Percentiles rank a stretch among this genome's conserved stretches.
Conservation (phyloP, 768 basidiomycete genomes). For the Porpolomopsis calyptriformis region DNA sequence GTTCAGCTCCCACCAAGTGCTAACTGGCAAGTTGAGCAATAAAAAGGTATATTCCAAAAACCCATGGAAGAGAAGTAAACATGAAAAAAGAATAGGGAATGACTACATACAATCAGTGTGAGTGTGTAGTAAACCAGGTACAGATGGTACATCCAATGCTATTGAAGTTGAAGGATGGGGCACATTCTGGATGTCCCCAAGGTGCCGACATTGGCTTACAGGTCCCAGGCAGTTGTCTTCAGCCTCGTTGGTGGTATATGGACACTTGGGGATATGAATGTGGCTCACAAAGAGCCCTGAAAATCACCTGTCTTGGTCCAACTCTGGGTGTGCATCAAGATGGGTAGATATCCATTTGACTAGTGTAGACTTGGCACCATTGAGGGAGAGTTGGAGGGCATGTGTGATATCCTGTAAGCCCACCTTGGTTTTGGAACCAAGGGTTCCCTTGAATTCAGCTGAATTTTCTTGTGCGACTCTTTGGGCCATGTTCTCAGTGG, state of each 20-base stretch:
- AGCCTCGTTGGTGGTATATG: neutral
- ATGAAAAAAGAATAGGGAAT: too few relatives aligned
- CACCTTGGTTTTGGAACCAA: slow-evolving; percentile 5
- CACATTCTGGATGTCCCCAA: neutral
- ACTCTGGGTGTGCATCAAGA: slow-evolving; percentile 6
- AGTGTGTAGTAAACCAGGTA: too few relatives aligned
- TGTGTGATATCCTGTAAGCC: slow-evolving; percentile 10
- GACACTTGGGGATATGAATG: neutral
- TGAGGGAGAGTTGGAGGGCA: slow-evolving; percentile 2
- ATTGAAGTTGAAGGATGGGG: too few relatives aligned
- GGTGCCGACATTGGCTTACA: neutral
- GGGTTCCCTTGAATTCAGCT: slow-evolving; percentile 7
- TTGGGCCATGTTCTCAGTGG: neutral
- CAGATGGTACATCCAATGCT: too few relatives aligned
- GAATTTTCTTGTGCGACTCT: neutral
- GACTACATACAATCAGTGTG: too few relatives aligned
- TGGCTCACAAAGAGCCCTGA: slow-evolving; percentile 7
- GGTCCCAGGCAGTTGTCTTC: neutral
- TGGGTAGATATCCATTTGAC: slow-evolving; percentile 4
- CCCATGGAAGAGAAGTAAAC: neutral
- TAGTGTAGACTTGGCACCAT: slow-evolving; percentile 5
- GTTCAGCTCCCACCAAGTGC: too few relatives aligned
- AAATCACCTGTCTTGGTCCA: slow-evolving; percentile 7
- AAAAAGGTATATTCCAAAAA: neutral
- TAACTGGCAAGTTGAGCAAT: neutral